Evolutionary conservation across 495 filamentous ascomycete genomes (phyloP).

Genomic region (Friedmanniomyces endolithicus): DNA sequence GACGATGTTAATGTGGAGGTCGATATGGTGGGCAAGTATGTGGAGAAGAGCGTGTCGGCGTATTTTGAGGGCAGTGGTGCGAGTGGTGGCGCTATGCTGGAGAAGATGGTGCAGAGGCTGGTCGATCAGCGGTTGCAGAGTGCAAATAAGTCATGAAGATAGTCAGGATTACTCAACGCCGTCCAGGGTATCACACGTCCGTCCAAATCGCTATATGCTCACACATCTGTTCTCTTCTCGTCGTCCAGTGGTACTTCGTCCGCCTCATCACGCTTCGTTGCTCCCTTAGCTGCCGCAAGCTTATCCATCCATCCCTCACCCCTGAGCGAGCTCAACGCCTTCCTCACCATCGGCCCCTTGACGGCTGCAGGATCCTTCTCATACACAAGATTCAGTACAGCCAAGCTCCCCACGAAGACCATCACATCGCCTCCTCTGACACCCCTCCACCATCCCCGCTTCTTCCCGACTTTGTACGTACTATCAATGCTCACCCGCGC

Average conservation of each 20-base stretch:
- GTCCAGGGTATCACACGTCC: background rate
- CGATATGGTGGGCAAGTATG: constrained; percentile 96
- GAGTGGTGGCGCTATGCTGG: constrained; percentile 52
- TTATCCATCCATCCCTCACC: constrained; percentile 53
- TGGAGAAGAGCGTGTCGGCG: constrained; percentile 82
- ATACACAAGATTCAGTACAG: constrained; percentile 64
- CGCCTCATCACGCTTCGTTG: background rate
- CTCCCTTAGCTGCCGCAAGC: background rate
- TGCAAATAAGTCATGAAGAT: background rate
- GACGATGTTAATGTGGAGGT: constrained; percentile 94
- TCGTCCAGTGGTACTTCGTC: background rate
- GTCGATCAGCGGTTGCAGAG: constrained; percentile 57
- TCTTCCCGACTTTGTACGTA: constrained; percentile 81
- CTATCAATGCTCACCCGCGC: constrained; percentile 63
- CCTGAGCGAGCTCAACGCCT: constrained; percentile 58
- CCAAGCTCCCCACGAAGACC: constrained; percentile 66
- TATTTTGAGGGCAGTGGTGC: constrained; percentile 45
- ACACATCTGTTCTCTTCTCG: background rate
- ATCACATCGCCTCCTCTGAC: constrained; percentile 70
- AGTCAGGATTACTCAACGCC: background rate
- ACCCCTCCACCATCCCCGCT: constrained; percentile 70
- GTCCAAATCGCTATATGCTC: background rate
- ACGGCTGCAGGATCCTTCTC: constrained; percentile 58
- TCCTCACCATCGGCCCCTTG: constrained; percentile 53
- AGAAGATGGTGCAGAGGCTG: constrained; percentile 71